Evolutionary conservation across 225 moss, liverwort and hornwort species (phyloP), one percentile per base, ranked within the genome.

Genomic region (Climacium dendroides): DNA sequence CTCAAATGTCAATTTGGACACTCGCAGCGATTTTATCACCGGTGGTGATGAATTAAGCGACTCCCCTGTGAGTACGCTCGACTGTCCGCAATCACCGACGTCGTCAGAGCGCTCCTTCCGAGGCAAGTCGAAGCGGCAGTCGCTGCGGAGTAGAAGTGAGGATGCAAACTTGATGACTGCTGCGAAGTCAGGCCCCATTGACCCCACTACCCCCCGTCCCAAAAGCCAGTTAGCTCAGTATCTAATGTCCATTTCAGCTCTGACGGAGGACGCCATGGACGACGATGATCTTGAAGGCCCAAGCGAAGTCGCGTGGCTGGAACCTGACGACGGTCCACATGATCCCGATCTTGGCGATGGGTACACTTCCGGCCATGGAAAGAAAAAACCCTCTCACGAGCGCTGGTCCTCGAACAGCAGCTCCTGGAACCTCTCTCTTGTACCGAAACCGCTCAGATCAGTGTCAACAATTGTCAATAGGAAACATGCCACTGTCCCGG

Each of bases 331-430:
- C 34, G 70, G 70, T 25, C 34, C 87, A 14, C 76, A 86, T 53
- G 91, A 92, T 55, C 37, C 92, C 32, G 88, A 91, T 28, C 47
- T 77, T 48, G 81, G 82, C 41, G 90, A 88, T 39, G 91, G 88
- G 32, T 90, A 86, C 86, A 45, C 72, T 77, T 87, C 93, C 13
- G 53, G 74, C 11, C 88, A 85, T 34, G 81, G 87, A 19, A 93
- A 93, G 86, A 83, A 81, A 37, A 93, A 93, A 15, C 88, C 92
- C n/a, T 91, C 88, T 29, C 91, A 94, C 48, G 94, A 94, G 80
- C 92, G 92, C n/a, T 94, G 94, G 94, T 88, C 92, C 53, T 92
- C 94, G 26, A 94, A 87, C 91, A 92, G 91, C 85, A 91, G 94
- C 87, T 94, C 94, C 23, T 94, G 94, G 94, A 94, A 87, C 65